Percentiles rank a stretch among this genome's conserved stretches.
These are phyloP conservation scores for Fusarium brachygibbosum DNA, from an alignment of 2,329 filamentous ascomycete species.

Conservation along the genomic window DNA sequence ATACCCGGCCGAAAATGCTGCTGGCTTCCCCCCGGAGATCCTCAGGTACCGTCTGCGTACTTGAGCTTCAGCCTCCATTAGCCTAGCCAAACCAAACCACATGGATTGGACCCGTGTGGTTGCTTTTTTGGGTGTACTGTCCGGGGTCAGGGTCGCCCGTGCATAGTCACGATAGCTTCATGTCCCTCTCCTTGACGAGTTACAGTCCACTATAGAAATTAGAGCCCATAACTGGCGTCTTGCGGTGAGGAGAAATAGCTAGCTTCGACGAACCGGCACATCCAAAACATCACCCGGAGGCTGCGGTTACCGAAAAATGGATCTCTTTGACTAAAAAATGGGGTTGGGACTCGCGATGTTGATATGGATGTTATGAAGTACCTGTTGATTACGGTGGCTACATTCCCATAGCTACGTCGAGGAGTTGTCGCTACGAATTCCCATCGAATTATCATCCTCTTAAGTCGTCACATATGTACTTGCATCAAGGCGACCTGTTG, in stretches of 20 bases:
- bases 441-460: slow-evolving; percentile 22
- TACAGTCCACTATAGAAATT: slow-evolving; percentile 28
- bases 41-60: slow-evolving; percentile 35
- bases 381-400: neutral
- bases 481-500: slow-evolving; percentile 29
- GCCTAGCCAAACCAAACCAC: slow-evolving; percentile 5
- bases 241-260: slow-evolving; percentile 36
- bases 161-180: slow-evolving; percentile 50
- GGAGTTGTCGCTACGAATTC: slow-evolving; percentile 22
- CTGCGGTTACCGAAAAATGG: slow-evolving; percentile 13
- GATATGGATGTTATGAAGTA: slow-evolving; percentile 5
- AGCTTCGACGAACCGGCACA: slow-evolving; percentile 33
- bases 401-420: slow-evolving; percentile 11
- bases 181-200: slow-evolving; percentile 35
- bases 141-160: slow-evolving; percentile 45
- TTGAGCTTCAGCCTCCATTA: slow-evolving; percentile 18
- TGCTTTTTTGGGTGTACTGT: slow-evolving; percentile 23
- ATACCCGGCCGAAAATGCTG: slow-evolving; percentile 43
- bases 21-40: slow-evolving; percentile 32
- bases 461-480: slow-evolving; percentile 3
- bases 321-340: slow-evolving; percentile 8
- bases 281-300: slow-evolving; percentile 28
- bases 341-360: neutral
- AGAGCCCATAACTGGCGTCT: slow-evolving; percentile 37
- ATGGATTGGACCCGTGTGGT: slow-evolving; percentile 25